phyloP scores from a whole-genome alignment of 2,329 filamentous ascomycete genomes.

The Monilinia polystroma region DNA sequence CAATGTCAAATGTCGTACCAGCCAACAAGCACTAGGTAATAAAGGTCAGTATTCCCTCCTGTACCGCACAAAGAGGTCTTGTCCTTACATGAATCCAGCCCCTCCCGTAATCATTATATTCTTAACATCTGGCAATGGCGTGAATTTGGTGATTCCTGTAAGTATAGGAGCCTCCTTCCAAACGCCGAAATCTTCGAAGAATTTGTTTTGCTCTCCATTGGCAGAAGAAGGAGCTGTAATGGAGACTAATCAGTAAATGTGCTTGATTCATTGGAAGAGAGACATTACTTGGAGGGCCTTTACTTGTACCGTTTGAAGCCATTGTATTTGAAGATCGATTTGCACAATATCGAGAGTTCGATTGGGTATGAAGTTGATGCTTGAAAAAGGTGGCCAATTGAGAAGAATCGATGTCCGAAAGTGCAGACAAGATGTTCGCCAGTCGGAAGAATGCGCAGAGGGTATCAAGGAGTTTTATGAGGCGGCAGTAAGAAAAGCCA shows the following conservation, averaged over 20 bases:
- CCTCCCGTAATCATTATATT: slow-evolving; percentile 85
- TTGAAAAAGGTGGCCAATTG: not conserved
- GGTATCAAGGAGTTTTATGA: slow-evolving; percentile 11
- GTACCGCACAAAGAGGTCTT: slow-evolving; percentile 21
- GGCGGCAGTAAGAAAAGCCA: not conserved
- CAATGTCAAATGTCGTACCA: slow-evolving; percentile 73
- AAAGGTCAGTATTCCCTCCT: slow-evolving; percentile 28
- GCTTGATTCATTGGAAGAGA: not conserved
- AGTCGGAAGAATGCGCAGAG: slow-evolving; percentile 10
- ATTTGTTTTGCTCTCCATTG: slow-evolving; percentile 37
- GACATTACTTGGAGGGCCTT: slow-evolving; percentile 23
- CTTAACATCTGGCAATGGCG: slow-evolving; percentile 65
- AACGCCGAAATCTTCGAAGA: slow-evolving; percentile 59
- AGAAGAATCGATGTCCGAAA: not conserved
- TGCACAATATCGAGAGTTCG: slow-evolving; percentile 5
- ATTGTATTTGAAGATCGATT: slow-evolving; percentile 21
- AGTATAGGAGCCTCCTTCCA: slow-evolving; percentile 73
- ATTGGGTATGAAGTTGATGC: not conserved
- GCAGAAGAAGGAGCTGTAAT: slow-evolving; percentile 26
- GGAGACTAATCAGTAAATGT: slow-evolving; percentile 8
- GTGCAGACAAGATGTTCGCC: slow-evolving; percentile 4
- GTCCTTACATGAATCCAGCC: slow-evolving; percentile 77
- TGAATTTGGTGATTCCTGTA: slow-evolving; percentile 67
- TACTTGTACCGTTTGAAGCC: slow-evolving; percentile 23
- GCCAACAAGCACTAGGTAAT: slow-evolving; percentile 70